Conservation (phyloP, 306 rosid genomes). For the Ziziphus jujuba region DNA sequence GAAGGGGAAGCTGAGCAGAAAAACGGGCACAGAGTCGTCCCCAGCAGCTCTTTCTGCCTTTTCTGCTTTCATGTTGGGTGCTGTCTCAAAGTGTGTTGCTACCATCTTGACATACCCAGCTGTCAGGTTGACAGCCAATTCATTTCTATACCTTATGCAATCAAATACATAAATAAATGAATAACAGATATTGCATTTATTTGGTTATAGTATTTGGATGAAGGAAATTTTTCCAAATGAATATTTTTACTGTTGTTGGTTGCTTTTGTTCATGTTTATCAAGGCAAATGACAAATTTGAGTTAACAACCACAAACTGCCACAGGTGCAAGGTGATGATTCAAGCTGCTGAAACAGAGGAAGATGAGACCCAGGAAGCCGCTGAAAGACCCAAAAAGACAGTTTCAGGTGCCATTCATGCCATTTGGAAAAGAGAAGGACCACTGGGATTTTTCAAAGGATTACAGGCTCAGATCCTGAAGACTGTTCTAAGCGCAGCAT, state of each 20-base stretch:
- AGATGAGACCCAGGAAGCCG: constrained; percentile 41
- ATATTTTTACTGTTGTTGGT: too few relatives aligned
- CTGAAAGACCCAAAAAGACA: constrained; percentile 54
- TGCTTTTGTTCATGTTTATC: background rate
- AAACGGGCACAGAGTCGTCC: constrained; percentile 51
- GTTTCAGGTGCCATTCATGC: constrained; percentile 63
- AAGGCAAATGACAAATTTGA: background rate
- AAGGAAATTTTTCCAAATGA: too few relatives aligned
- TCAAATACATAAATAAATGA: background rate
- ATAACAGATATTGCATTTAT: background rate
- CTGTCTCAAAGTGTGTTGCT: constrained; percentile 88
- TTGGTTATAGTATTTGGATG: too few relatives aligned
- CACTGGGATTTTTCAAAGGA: constrained; percentile 87
- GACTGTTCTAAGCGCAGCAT: constrained; percentile 89
- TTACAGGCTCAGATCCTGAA: constrained; percentile 85
- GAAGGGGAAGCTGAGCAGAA: constrained; percentile 44
- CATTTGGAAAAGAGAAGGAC: constrained; percentile 82
- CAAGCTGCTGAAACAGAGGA: constrained; percentile 77
- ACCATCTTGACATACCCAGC: constrained; percentile 96
- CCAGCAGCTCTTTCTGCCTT: constrained; percentile 82
- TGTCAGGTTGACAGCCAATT: constrained; percentile 64
- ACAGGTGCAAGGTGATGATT: constrained; percentile 89
- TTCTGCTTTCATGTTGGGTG: constrained; percentile 81
- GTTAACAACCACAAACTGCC: constrained; percentile 6
- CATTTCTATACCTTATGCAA: constrained; percentile 12